Evolutionary conservation across 805 yeast genomes (phyloP), one percentile per base, ranked within the genome.

Genomic region (Wickerhamiella siamensis): DNA sequence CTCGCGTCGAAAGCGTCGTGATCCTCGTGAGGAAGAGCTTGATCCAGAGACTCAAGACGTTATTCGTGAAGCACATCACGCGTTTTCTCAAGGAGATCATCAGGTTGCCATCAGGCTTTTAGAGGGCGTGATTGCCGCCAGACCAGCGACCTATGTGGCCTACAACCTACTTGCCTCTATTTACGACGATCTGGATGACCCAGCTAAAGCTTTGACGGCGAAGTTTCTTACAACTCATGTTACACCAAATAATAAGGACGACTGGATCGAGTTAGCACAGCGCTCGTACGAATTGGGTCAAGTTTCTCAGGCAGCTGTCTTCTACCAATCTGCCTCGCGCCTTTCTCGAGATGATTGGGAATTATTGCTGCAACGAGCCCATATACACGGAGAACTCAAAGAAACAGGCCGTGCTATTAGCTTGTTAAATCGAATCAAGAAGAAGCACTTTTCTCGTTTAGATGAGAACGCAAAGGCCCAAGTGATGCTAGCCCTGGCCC

Each of bases 251-350:
- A 47, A 82, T 56, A 79, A 74, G 57, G 75, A 81, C 36, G 95
- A 95, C 0, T 87, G 87, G 65, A 79, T 81, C 52, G 81, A 93
- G 0, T 62, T 86, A 36, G 96, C 95, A 37, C 94, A 83, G 53
- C 81, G 88, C 37, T 79, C 81, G 49, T 69, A 74, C 43, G 64
- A 71, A 40, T 78, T 75, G 46, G 87, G 84, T 1, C 66, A 75
- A 36, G 60, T 71, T 39, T 74, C 77, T 48, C 79, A 81, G 38
- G 65, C 65, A 2, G 46, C 58, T 5, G 46, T 54, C 74, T 94
- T 57, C 77, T 94, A 57, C 75, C 76, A 54, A 71, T 80, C 38
- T 75, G 95, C 95, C 64, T 81, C 51, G 53, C 82, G 41, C 91
- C 94, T 22, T 87, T 95, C 79, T 48, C 76, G 83, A 0, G 72